Evolutionary conservation across 2,329 filamentous ascomycete species (phyloP).

Genomic region (Thielaviopsis populi): DNA sequence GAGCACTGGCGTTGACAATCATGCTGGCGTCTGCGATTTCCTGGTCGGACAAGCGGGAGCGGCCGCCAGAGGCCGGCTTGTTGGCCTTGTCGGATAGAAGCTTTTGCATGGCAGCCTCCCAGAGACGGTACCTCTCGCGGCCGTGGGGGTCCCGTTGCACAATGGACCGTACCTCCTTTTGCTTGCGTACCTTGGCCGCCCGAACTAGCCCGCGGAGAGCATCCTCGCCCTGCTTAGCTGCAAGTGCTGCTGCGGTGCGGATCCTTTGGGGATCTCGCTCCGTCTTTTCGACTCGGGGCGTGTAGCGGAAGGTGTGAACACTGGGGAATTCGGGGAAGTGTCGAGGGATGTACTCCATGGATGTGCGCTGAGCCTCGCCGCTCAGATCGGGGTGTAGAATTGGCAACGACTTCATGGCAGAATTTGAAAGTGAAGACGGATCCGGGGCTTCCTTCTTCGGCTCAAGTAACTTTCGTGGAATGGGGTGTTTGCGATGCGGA

Average conservation of each 20-base stretch:
- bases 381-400: conserved; percentile 41
- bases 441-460: conserved; percentile 23
- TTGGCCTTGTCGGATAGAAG: conserved; percentile 29
- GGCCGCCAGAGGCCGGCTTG: neutral
- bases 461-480: conserved; percentile 28
- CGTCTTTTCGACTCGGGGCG: conserved; percentile 30
- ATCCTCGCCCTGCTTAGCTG: conserved; percentile 47
- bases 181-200: conserved; percentile 47
- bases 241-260: conserved; percentile 42
- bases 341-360: conserved; percentile 40
- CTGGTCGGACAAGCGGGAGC: conserved; percentile 15
- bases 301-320: conserved; percentile 48
- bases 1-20: conserved; percentile 37
- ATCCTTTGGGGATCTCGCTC: conserved; percentile 42
- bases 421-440: neutral
- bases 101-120: conserved; percentile 46
- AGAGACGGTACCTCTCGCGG: conserved; percentile 42
- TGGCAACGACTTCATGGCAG: conserved; percentile 30
- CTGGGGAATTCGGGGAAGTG: conserved; percentile 48
- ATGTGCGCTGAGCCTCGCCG: conserved; percentile 40
- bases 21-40: conserved; percentile 49
- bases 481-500: conserved; percentile 40
- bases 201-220: conserved; percentile 44
- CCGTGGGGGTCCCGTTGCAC: conserved; percentile 38
- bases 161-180: conserved; percentile 45